Conservation (phyloP, 192 early-diverging fungal genomes). For the Thoreauomyces humboldtii region DNA sequence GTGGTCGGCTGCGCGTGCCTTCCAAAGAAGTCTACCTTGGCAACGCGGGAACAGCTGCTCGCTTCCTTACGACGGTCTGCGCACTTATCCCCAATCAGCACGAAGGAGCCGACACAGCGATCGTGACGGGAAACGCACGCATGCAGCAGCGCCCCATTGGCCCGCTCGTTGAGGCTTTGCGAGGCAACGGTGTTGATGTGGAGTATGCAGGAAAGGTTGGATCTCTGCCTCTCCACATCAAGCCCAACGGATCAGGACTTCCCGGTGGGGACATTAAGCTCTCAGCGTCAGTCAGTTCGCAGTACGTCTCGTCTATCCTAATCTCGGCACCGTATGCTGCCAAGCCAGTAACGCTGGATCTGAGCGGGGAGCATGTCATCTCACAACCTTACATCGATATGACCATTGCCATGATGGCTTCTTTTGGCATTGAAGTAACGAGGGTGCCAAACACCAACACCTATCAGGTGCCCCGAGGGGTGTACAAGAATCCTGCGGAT, state of each 20-base stretch:
- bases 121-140: constrained; percentile 92
- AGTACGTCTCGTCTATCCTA: constrained; percentile 97
- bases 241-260: constrained; percentile 68
- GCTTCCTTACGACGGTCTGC: constrained; percentile 88
- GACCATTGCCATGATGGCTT: constrained; percentile 97
- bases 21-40: constrained; percentile 84
- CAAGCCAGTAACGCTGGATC: constrained; percentile 71
- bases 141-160: constrained; percentile 97
- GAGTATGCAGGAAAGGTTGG: constrained; percentile 77
- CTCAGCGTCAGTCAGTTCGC: constrained; percentile 90
- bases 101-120: constrained; percentile 9
- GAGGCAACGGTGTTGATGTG: constrained; percentile 74
- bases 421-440: constrained; percentile 83
- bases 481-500: constrained; percentile 76
- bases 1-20: constrained; percentile 73
- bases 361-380: constrained; percentile 91
- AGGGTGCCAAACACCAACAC: constrained; percentile 64
- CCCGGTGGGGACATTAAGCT: constrained; percentile 85
- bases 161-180: constrained; percentile 81
- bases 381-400: constrained; percentile 99
- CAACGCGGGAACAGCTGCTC: constrained; percentile 95
- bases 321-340: constrained; percentile 93
- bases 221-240: constrained; percentile 82
- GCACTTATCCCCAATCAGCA: constrained; percentile 58
- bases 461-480: constrained; percentile 76